Evolutionary conservation across 1,284 basidiomycete species (phyloP), one percentile per base, ranked within the genome.

Genomic region (Trichosporon asahii): DNA sequence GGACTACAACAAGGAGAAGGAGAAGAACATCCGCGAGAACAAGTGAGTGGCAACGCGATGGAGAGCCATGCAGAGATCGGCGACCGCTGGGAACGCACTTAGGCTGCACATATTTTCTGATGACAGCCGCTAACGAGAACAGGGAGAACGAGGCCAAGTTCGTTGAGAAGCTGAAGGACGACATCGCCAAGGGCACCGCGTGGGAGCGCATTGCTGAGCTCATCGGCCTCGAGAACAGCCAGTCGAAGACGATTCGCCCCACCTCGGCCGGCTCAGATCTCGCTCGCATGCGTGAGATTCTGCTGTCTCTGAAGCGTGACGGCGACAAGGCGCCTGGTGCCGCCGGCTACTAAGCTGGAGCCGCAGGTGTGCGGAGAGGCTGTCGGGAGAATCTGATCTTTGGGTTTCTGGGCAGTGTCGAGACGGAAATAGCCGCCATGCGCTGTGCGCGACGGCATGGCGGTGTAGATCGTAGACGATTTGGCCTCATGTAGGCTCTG

Each of bases 121-220:
- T 37, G n/a, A 3, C 35, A 40, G 23, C 33, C 18, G 64, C 68
- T 66, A 60, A 70, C 69, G 6, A 33, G 14, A 2, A 53, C 78
- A 97, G 95, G 86, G 92, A 98, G 81, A 87, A 90, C 75, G 97
- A 99, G 84, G 89, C 89, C 46, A 89, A 90, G 70, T 98, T 93
- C 85, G 81, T 94, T 55, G 87, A 90, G 33, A 85, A 87, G 60
- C 86, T 95, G 70, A 88, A 89, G 27, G 90, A 90, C 66, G 89
- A 90, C 25, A 88, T 99, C 68, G 91, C 93, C 0, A 87, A 89
- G 71, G 97, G 96, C 40, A 98, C 96, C 23, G 95, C 95, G 6
- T 99, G 97, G 97, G 90, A 94, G 76, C 90, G 96, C 31, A 95
- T 99, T 79, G 91, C 90, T 79, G 90, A 91, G 64, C 84, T 91